phyloP scores from a whole-genome alignment of 2,329 filamentous ascomycete species.

The Verticillium nonalfalfae region DNA sequence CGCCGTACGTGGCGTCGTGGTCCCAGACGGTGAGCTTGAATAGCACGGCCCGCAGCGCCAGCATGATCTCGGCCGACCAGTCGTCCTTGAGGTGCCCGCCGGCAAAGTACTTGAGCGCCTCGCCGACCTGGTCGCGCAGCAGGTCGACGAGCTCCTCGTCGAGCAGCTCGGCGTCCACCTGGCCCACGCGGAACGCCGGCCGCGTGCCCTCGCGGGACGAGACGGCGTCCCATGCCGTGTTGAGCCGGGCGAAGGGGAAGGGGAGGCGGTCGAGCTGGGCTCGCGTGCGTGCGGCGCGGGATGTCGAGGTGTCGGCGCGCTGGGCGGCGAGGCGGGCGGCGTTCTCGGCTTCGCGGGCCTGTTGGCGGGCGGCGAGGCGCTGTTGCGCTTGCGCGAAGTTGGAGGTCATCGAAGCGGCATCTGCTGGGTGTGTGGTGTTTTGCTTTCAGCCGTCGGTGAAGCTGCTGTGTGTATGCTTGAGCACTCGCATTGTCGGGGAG shows the following conservation, averaged over 20 bases:
- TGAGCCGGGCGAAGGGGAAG: slow-evolving; percentile 55
- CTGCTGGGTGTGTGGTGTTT: slow-evolving; percentile 5
- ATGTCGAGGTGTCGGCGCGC: slow-evolving; percentile 31
- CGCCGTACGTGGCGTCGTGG: slow-evolving; percentile 90
- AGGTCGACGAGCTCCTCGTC: slow-evolving; percentile 89
- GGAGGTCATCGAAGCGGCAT: slow-evolving; percentile 38
- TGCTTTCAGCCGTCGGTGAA: neutral
- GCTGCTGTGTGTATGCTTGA: neutral
- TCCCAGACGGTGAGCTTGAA: slow-evolving; percentile 98
- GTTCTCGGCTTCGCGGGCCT: slow-evolving; percentile 63
- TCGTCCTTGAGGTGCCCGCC: slow-evolving; percentile 72
- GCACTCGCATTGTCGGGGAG: neutral
- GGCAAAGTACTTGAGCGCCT: slow-evolving; percentile 82
- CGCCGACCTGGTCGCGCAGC: slow-evolving; percentile 77
- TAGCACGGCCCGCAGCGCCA: slow-evolving; percentile 68
- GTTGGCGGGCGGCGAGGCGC: slow-evolving; percentile 75
- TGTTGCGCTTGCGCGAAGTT: slow-evolving; percentile 87
- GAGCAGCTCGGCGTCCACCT: slow-evolving; percentile 90
- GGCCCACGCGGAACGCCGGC: slow-evolving; percentile 86
- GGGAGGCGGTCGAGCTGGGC: slow-evolving; percentile 52
- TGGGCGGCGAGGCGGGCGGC: slow-evolving; percentile 45
- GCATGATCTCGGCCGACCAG: slow-evolving; percentile 78
- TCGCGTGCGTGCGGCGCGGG: slow-evolving; percentile 46
- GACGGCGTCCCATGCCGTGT: slow-evolving; percentile 62
- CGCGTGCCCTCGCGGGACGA: slow-evolving; percentile 70